Percentiles rank a stretch among this genome's conserved stretches.
These are phyloP conservation scores for Zangia roseola DNA, from an alignment of 768 basidiomycete genomes.

Conservation along the genomic window DNA sequence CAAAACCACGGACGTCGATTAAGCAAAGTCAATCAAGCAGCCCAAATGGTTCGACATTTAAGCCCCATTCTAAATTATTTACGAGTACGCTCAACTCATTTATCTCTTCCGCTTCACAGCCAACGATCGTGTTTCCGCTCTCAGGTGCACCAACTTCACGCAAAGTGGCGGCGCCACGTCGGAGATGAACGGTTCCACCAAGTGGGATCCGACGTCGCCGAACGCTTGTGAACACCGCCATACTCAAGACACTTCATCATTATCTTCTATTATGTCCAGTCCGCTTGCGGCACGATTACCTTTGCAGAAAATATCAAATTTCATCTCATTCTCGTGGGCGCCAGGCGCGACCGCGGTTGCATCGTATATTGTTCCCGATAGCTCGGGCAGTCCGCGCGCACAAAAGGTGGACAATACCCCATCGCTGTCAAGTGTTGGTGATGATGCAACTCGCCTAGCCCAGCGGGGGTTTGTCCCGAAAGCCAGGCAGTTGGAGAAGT, in stretches of 20 bases:
- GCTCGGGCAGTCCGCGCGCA: slow-evolving; percentile 9
- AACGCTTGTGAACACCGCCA: slow-evolving; percentile 26
- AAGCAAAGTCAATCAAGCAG: slow-evolving; percentile 23
- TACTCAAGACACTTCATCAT: slow-evolving; percentile 35
- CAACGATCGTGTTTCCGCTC: slow-evolving; percentile 27
- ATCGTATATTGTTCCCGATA: slow-evolving; percentile 23
- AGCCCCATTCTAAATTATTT: slow-evolving; percentile 45
- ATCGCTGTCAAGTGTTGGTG: slow-evolving; percentile 8
- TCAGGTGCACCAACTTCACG: slow-evolving; percentile 40
- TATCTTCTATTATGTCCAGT: slow-evolving; percentile 50
- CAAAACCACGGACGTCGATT: slow-evolving; percentile 41
- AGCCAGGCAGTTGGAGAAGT: slow-evolving; percentile 63
- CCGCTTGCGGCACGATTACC: slow-evolving; percentile 57
- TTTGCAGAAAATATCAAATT: slow-evolving; percentile 58
- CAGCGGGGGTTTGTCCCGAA: slow-evolving; percentile 53
- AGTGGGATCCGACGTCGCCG: slow-evolving; percentile 11
- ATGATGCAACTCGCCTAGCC: slow-evolving; percentile 10
- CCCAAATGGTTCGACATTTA: slow-evolving; percentile 63
- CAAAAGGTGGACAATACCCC: slow-evolving; percentile 10
- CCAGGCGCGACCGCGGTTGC: slow-evolving; percentile 36
- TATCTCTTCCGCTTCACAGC: slow-evolving; percentile 35
- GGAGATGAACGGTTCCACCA: slow-evolving; percentile 30
- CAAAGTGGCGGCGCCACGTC: slow-evolving; percentile 25
- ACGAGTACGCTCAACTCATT: slow-evolving; percentile 64
- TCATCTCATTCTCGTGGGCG: slow-evolving; percentile 56